Base-by-base conservation (phyloP, 257 asterid species). In the Solanum chiquidenum region DNA sequence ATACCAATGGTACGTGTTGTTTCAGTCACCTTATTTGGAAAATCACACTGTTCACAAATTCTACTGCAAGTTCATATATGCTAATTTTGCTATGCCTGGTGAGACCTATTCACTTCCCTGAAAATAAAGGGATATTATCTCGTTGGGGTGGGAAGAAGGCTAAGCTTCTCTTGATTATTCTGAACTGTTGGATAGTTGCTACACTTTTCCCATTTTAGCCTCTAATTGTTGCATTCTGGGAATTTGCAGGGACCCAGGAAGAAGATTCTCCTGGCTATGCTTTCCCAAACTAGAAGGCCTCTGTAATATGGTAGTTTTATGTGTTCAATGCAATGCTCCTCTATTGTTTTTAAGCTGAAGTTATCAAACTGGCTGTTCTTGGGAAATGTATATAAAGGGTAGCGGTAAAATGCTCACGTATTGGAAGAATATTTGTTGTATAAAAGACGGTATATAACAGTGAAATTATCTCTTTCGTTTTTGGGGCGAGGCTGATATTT, bases 211-310 rank as follows among this genome's bases (percentile, higher is more conserved):
- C 7, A 58, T 34, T 38, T 83, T 83, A 35, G 75, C 46, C 76
- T n/a, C 34, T 38, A 27, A 38, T 85, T n/a, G 58, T 85, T 66
- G 66, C 64, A 64, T 16, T 64, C 31, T 5, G 68, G 69, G 68
- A 10, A 82, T 85, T 85, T 90, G 89, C 93, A 93, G 98, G 98
- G 98, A 55, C 98, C 98, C 10, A 91, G 98, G 92, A 95, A 93
- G 93, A 94, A 94, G 94, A 94, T 95, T 87, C 87, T 91, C 71
- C 88, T 90, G 29, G 92, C 96, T 60, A 73, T 93, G 82, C 86
- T 87, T 90, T 87, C 93, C 69, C 90, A 75, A 74, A 16, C 87
- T 27, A 92, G 37, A 90, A 92, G 90, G 31, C 86, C 91, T 23
- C 6, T 49, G 29, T 29, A 18, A 68, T 31, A 82, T 29, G 29